A percentile compares a stretch with the other conserved stretches of the same genome.
phyloP scores from a whole-genome alignment of 2,329 filamentous ascomycete genomes.

The Fusarium sp. region DNA sequence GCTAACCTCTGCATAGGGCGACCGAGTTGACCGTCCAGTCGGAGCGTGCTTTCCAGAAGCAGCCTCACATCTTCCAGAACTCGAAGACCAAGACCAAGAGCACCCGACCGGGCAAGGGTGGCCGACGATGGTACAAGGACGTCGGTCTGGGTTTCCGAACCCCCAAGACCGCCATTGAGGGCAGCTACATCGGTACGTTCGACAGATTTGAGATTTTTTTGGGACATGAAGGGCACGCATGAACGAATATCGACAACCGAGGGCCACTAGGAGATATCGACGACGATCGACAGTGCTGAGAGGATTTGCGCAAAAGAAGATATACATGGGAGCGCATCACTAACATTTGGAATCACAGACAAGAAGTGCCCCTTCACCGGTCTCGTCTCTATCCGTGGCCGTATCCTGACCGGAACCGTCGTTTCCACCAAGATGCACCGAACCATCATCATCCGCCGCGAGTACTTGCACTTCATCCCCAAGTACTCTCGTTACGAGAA shows the following conservation, averaged over 20 bases:
- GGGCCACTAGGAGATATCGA: not conserved
- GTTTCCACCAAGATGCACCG: constrained; percentile 99
- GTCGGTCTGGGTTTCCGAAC: constrained; percentile 99
- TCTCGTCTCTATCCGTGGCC: constrained; percentile 98
- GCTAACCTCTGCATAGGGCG: constrained; percentile 75
- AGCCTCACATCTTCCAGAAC: constrained; percentile 99
- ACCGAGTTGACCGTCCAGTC: constrained; percentile 99
- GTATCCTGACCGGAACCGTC: constrained; percentile 99
- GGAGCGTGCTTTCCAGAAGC: constrained; percentile 99
- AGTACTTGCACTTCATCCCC: constrained; percentile 99
- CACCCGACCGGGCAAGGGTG: constrained; percentile 88
- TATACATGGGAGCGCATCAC: constrained; percentile 24
- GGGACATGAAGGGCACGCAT: constrained; percentile 14
- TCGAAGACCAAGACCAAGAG: constrained; percentile 91
- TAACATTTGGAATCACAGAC: constrained; percentile 70
- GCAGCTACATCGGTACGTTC: constrained; percentile 96
- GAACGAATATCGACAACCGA: constrained; percentile 1
- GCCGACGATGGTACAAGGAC: constrained; percentile 98
- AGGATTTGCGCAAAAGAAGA: not conserved
- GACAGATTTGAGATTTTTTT: constrained; percentile 33
- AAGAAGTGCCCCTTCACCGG: constrained; percentile 99
- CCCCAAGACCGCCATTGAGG: constrained; percentile 98
- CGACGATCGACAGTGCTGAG: not conserved
- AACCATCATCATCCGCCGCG: constrained; percentile 98
- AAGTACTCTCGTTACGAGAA: constrained; percentile 99